phyloP scores from a whole-genome alignment of 306 rosid species.

The Arachis hypogaea region DNA sequence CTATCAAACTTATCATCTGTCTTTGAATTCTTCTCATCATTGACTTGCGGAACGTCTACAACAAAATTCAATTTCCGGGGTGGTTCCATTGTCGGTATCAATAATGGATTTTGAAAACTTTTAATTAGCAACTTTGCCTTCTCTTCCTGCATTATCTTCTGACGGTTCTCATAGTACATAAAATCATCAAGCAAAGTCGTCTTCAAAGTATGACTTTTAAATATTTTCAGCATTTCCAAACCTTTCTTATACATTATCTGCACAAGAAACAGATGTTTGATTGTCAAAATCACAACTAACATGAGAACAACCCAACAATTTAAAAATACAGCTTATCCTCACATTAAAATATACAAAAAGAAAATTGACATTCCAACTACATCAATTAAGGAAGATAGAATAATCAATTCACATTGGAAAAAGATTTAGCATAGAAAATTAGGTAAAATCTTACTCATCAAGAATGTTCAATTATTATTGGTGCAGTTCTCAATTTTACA shows the following conservation, averaged over 20 bases:
- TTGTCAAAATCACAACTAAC: constrained; percentile 4
- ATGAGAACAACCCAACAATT: background rate
- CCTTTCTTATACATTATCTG: constrained; percentile 82
- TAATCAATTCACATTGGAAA: background rate
- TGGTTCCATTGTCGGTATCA: constrained; percentile 53
- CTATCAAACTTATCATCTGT: constrained; percentile 39
- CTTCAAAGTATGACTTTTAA: constrained; percentile 73
- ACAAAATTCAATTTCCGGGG: constrained; percentile 63
- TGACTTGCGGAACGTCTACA: constrained; percentile 49
- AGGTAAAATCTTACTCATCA: background rate
- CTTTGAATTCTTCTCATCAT: constrained; percentile 46
- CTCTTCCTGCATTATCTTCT: constrained; percentile 86
- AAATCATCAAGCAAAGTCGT: constrained; percentile 93
- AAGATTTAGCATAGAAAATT: too few relatives aligned
- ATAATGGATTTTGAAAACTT: constrained; percentile 55
- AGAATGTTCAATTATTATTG: background rate
- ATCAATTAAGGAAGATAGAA: background rate
- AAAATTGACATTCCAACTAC: background rate
- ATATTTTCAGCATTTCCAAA: constrained; percentile 76
- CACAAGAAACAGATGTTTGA: constrained; percentile 37
- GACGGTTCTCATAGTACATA: constrained; percentile 87
- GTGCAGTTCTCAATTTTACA: background rate
- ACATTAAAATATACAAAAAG: background rate
- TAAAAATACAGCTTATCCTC: background rate
- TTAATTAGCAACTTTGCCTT: constrained; percentile 63